Evolutionary conservation across 345 rosid genomes (phyloP).

Genomic region (Leavenworthia alabamica): DNA sequence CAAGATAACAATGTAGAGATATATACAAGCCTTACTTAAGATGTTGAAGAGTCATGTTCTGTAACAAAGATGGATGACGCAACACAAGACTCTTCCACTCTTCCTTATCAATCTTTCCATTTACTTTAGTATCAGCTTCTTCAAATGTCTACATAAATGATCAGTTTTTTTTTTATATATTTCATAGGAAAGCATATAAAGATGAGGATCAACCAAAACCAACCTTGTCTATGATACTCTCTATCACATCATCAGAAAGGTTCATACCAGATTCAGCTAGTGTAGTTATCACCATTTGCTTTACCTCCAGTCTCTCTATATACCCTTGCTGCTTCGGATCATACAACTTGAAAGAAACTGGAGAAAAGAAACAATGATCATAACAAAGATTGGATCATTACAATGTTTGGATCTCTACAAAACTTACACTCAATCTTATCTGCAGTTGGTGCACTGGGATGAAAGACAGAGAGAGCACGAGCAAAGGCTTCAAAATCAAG

Average conservation of each 20-base stretch:
- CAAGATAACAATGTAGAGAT: background rate
- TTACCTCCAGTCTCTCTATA: slow-evolving; percentile 72
- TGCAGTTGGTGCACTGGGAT: slow-evolving; percentile 61
- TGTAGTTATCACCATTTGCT: slow-evolving; percentile 68
- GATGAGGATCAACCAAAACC: background rate
- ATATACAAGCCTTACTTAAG: slow-evolving; percentile 58
- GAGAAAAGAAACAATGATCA: slow-evolving; percentile 16
- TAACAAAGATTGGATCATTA: background rate
- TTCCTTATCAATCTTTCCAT: slow-evolving; percentile 71
- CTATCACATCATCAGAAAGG: slow-evolving; percentile 64
- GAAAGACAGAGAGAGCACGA: slow-evolving; percentile 72
- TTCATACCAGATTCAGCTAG: slow-evolving; percentile 80
- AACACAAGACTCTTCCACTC: slow-evolving; percentile 65
- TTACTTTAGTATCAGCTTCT: slow-evolving; percentile 66
- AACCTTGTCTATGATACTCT: slow-evolving; percentile 73
- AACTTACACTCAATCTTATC: slow-evolving; percentile 76
- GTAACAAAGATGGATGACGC: slow-evolving; percentile 64
- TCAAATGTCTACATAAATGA: slow-evolving; percentile 50
- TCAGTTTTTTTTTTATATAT: background rate
- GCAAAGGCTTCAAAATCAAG: slow-evolving; percentile 80
- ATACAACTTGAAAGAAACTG: slow-evolving; percentile 85
- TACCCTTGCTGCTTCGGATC: slow-evolving; percentile 83
- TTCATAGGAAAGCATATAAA: background rate
- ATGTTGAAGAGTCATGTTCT: slow-evolving; percentile 65
- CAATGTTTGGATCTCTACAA: background rate